Percentiles rank a stretch among this genome's conserved stretches.
phyloP scores from a whole-genome alignment of 2,329 filamentous ascomycete genomes.

The Myriosclerotinia duriaeana region DNA sequence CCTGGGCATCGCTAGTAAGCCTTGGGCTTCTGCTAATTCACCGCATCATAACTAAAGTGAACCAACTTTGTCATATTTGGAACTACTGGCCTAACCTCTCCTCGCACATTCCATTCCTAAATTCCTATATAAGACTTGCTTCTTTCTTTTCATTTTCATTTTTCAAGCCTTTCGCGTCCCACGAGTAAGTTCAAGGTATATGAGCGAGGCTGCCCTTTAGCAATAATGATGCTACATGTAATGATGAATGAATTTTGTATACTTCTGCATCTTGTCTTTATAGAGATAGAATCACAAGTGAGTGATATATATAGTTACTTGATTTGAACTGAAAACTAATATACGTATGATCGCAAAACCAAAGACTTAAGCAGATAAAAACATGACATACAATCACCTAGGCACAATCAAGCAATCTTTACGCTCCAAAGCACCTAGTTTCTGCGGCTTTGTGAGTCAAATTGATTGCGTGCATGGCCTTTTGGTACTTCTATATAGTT shows the following conservation, averaged over 20 bases:
- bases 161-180: neutral
- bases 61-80: neutral
- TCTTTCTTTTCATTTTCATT: neutral
- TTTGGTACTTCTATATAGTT: no score
- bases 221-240: neutral
- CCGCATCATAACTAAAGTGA: neutral
- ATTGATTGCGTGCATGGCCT: no score
- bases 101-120: neutral
- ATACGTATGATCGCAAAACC: neutral
- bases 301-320: neutral
- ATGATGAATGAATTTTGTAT: neutral
- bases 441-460: neutral
- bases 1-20: neutral
- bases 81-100: neutral
- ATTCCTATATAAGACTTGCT: neutral
- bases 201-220: neutral
- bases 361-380: neutral
- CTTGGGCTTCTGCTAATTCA: neutral
- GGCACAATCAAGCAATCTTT: neutral
- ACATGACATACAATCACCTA: neutral
- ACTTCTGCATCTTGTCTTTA: neutral
- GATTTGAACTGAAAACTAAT: neutral
- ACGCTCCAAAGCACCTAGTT: neutral
- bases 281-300: neutral
- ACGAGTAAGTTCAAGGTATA: neutral